phyloP scores from a whole-genome alignment of 2,329 filamentous ascomycete species.

The Domatiomyces catenatus region DNA sequence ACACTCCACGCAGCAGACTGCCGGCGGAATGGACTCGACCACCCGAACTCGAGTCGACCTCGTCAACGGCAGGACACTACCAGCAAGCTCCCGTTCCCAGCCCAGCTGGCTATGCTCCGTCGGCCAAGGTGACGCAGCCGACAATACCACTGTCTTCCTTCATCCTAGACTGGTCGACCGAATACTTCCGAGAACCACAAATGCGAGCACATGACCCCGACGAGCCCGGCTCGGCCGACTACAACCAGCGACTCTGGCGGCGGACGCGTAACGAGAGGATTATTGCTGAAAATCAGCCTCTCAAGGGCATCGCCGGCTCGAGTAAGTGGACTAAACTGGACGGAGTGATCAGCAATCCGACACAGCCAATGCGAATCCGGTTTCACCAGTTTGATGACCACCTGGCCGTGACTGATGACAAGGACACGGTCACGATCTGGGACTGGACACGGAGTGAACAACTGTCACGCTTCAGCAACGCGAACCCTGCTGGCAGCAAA shows the following conservation, averaged over 20 bases:
- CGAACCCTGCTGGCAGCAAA: conserved; percentile 75
- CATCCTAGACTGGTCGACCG: conserved; percentile 90
- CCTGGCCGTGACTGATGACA: conserved; percentile 80
- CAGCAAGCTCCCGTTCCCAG: conserved; percentile 60
- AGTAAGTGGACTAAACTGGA: conserved; percentile 75
- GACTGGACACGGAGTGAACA: conserved; percentile 71
- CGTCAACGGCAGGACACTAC: conserved; percentile 53
- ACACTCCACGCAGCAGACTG: conserved; percentile 34
- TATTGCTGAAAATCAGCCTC: conserved; percentile 78
- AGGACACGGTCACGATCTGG: conserved; percentile 66
- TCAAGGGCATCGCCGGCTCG: conserved; percentile 73
- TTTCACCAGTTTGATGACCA: conserved; percentile 98
- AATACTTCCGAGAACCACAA: conserved; percentile 94
- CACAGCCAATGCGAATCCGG: conserved; percentile 80
- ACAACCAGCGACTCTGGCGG: conserved; percentile 88
- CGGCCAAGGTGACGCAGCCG: conserved; percentile 37
- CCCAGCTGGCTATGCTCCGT: conserved; percentile 57
- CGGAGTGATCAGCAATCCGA: conserved; percentile 73
- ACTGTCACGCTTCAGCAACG: conserved; percentile 79
- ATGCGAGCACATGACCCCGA: conserved; percentile 95
- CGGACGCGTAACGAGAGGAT: conserved; percentile 85
- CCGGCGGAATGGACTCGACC: conserved; percentile 47
- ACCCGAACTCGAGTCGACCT: conserved; percentile 59
- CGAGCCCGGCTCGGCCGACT: conserved; percentile 88
- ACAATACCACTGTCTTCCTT: conserved; percentile 62